A percentile compares a stretch with the other conserved stretches of the same genome.
Conservation (phyloP, 208 protist species). For the Herpetomonas tarakana region DNA sequence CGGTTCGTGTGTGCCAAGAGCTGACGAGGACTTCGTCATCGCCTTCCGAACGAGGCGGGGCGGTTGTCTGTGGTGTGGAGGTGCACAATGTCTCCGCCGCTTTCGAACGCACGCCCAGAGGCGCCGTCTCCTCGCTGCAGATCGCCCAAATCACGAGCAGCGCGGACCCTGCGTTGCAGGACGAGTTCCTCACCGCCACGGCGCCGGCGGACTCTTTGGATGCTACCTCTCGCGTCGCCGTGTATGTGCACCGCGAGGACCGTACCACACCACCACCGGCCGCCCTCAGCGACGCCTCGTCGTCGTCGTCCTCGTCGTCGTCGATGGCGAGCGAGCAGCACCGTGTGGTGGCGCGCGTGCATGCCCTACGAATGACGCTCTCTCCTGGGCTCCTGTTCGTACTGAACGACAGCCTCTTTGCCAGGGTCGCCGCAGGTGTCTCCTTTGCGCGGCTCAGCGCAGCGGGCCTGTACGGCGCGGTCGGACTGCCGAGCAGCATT, state of each 20-base stretch:
- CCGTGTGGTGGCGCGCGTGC: conserved; percentile 16
- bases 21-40: no score
- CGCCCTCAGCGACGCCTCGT: no score
- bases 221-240: conserved; percentile 15
- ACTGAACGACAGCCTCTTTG: conserved; percentile 27
- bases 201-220: conserved; percentile 11
- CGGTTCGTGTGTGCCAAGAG: no score
- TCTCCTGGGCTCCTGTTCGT: conserved; percentile 25
- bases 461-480: background rate
- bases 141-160: conserved; percentile 5
- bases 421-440: conserved; percentile 17
- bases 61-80: no score
- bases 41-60: no score
- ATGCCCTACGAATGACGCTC: conserved; percentile 19
- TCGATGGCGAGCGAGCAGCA: no score
- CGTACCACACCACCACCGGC: no score
- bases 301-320: no score
- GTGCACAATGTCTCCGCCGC: conserved; percentile 5
- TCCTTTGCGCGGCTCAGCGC: conserved; percentile 6
- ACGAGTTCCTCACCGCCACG: conserved; percentile 18
- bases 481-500: no score
- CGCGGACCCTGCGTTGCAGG: conserved; percentile 15
- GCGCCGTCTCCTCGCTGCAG: background rate
- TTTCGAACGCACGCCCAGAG: background rate
- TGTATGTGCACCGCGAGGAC: conserved; percentile 23